These are phyloP conservation scores for Rhizopogon vinicolor DNA, from an alignment of 768 basidiomycete species.

Conservation along the genomic window DNA sequence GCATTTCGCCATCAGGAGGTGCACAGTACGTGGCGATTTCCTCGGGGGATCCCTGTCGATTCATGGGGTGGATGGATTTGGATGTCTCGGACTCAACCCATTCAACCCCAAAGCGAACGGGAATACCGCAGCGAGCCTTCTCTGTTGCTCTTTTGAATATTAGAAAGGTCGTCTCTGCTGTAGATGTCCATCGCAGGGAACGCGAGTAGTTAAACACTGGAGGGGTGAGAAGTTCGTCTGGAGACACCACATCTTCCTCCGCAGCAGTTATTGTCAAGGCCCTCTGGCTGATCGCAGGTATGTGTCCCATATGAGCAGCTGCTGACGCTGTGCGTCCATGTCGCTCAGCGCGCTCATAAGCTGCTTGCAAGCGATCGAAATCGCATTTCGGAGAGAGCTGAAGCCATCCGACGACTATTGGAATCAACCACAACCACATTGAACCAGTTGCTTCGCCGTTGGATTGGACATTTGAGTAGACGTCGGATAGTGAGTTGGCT, in stretches of 20 bases:
- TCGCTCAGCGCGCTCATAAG: conserved; percentile 24
- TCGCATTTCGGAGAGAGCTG: conserved; percentile 31
- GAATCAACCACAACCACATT: conserved; percentile 33
- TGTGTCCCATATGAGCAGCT: conserved; percentile 1
- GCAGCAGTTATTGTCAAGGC: background rate
- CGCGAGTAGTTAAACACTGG: background rate
- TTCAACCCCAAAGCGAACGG: conserved; percentile 6
- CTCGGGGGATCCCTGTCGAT: background rate
- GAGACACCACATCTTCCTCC: background rate
- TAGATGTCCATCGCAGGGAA: background rate
- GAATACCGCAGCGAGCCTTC: conserved; percentile 3
- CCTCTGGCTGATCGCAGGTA: background rate
- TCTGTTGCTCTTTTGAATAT: conserved; percentile 1
- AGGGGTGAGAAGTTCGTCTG: background rate
- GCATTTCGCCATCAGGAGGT: background rate
- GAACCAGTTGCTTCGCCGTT: conserved; percentile 13
- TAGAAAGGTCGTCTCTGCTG: background rate
- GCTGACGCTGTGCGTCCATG: conserved; percentile 1
- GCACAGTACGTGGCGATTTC: background rate
- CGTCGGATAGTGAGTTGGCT: conserved; percentile 1
- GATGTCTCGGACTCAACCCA: background rate
- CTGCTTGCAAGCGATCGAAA: conserved; percentile 20
- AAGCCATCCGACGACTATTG: conserved; percentile 29
- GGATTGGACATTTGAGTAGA: background rate
- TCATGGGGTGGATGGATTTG: no score